Conservation (phyloP, 2,329 filamentous ascomycete species). For the Camillea tinctor region DNA sequence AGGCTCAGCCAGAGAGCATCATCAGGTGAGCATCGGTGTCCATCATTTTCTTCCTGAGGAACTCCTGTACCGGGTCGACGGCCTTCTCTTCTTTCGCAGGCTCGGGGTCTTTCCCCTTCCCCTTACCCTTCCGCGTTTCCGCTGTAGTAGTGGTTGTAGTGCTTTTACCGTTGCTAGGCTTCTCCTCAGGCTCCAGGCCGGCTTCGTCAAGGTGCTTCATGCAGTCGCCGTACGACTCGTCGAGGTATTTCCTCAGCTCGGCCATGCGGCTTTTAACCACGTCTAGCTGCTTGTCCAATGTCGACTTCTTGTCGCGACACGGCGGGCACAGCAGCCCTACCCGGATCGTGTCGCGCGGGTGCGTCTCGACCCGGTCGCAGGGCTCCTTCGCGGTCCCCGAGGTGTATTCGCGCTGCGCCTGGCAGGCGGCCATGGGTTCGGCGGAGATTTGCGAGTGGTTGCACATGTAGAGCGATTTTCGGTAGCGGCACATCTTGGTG, state of each 20-base stretch:
- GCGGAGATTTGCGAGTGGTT: conserved; percentile 23
- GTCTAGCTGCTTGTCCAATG: conserved; percentile 7
- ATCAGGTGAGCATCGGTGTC: conserved; percentile 22
- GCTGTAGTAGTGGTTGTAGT: background rate
- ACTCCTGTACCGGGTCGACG: conserved; percentile 12
- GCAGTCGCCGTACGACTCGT: conserved; percentile 20
- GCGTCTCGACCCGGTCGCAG: conserved; percentile 19
- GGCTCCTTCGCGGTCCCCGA: conserved; percentile 4
- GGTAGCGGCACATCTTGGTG: conserved; percentile 27
- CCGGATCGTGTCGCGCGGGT: conserved; percentile 19
- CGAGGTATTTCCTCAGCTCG: conserved; percentile 13
- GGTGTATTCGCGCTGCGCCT: conserved; percentile 13
- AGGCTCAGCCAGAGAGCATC: conserved; percentile 13
- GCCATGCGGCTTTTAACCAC: conserved; percentile 15
- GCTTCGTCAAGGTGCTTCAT: conserved; percentile 20
- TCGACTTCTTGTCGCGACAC: conserved; percentile 16
- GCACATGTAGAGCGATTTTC: conserved; percentile 25
- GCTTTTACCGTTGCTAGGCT: background rate
- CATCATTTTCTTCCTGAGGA: conserved; percentile 18
- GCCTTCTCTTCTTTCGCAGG: background rate
- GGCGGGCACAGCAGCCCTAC: conserved; percentile 10
- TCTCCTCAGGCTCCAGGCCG: conserved; percentile 8
- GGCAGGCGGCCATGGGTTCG: conserved; percentile 15
- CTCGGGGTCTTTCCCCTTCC: background rate
- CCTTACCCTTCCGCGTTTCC: background rate